Evolutionary conservation across 768 basidiomycete genomes (phyloP).

Genomic region (Mycena haematopus): DNA sequence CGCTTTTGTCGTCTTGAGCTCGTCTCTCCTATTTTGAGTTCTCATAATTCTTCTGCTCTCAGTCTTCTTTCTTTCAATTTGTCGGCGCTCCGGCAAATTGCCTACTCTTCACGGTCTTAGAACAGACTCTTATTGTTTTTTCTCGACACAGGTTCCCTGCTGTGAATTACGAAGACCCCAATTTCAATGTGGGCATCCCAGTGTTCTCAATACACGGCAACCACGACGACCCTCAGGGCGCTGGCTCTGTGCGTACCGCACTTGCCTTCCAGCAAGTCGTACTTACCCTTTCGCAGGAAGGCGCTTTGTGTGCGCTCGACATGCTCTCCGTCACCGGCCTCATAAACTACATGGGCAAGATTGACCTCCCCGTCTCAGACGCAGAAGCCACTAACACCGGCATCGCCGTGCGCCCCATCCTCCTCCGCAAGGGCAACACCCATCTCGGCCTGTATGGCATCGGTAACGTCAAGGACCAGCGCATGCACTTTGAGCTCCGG

Average conservation of each 20-base stretch:
- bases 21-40: no score
- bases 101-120: no score
- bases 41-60: no score
- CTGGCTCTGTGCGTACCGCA: slow-evolving; percentile 72
- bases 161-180: slow-evolving; percentile 95
- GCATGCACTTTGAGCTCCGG: slow-evolving; percentile 95
- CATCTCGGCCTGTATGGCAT: slow-evolving; percentile 93
- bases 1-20: no score
- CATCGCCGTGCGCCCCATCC: slow-evolving; percentile 88
- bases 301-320: slow-evolving; percentile 94
- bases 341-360: slow-evolving; percentile 97
- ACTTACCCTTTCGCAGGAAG: slow-evolving; percentile 63
- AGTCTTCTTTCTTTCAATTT: no score
- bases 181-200: slow-evolving; percentile 94
- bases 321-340: slow-evolving; percentile 93
- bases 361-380: slow-evolving; percentile 83
- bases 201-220: slow-evolving; percentile 99
- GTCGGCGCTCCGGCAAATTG: no score
- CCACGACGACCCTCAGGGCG: slow-evolving; percentile 98
- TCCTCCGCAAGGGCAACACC: slow-evolving; percentile 87
- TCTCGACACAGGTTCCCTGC: slow-evolving; percentile 79
- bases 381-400: slow-evolving; percentile 70
- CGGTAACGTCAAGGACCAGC: slow-evolving; percentile 94
- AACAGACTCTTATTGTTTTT: slow-evolving; percentile 4
- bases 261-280: background rate